phyloP scores from a whole-genome alignment of 2,329 filamentous ascomycete genomes.

The Zarea fungicola region DNA sequence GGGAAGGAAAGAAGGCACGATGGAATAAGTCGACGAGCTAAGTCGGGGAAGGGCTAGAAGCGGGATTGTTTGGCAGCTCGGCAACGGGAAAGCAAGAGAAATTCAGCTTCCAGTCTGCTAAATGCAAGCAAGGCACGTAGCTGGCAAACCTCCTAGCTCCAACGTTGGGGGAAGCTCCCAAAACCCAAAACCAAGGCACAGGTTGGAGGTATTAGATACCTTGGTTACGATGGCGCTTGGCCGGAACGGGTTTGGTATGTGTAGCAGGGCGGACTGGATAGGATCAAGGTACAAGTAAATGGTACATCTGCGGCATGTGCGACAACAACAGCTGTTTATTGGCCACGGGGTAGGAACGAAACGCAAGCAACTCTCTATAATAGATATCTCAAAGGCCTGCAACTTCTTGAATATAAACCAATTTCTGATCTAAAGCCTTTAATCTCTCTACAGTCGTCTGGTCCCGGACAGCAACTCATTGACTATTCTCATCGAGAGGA shows the following conservation, averaged over 20 bases:
- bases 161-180: too few species aligned
- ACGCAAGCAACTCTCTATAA: neutral
- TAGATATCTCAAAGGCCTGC: too few species aligned
- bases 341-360: neutral
- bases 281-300: neutral
- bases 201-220: slow-evolving; percentile 2
- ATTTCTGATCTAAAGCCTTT: too few species aligned
- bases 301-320: slow-evolving; percentile 8
- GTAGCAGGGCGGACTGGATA: too few species aligned
- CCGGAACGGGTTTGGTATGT: too few species aligned
- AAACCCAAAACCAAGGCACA: neutral
- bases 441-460: neutral
- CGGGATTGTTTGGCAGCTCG: neutral
- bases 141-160: too few species aligned
- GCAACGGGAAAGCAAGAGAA: too few species aligned
- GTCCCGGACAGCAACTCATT: too few species aligned
- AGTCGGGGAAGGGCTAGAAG: neutral
- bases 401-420: too few species aligned
- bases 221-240: neutral
- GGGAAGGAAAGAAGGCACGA: neutral
- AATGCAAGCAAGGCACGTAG: too few species aligned
- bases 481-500: too few species aligned
- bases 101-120: too few species aligned
- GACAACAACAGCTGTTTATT: slow-evolving; percentile 1
- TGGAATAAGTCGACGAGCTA: neutral